These are phyloP conservation scores for Achaetomium macrosporum DNA, from an alignment of 2,329 filamentous ascomycete species.

Conservation along the genomic window DNA sequence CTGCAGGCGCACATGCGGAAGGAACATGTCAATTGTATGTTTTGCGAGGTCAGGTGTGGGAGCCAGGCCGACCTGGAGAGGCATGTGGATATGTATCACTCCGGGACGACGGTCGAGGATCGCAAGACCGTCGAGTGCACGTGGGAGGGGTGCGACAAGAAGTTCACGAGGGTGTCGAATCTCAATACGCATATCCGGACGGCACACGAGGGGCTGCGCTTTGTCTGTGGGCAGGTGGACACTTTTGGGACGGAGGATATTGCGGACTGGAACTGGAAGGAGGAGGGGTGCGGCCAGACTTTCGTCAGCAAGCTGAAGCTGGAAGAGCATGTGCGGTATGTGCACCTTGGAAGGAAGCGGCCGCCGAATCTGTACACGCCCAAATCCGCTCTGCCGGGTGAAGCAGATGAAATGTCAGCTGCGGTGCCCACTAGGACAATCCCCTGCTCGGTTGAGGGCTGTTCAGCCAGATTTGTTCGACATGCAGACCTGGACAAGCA, in stretches of 20 bases:
- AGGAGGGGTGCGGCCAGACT: slow-evolving; percentile 65
- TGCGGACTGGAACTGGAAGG: slow-evolving; percentile 53
- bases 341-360: slow-evolving; percentile 62
- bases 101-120: slow-evolving; percentile 54
- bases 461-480: slow-evolving; percentile 42
- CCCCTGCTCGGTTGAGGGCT: slow-evolving; percentile 38
- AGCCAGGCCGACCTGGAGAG: slow-evolving; percentile 63
- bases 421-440: slow-evolving; percentile 38
- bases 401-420: slow-evolving; percentile 32
- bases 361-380: slow-evolving; percentile 28
- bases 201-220: slow-evolving; percentile 70
- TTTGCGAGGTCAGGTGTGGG: slow-evolving; percentile 64
- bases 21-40: slow-evolving; percentile 68
- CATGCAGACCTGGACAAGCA: slow-evolving; percentile 47
- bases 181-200: slow-evolving; percentile 72
- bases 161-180: slow-evolving; percentile 80
- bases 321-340: slow-evolving; percentile 77
- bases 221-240: slow-evolving; percentile 69
- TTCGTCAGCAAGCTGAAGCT: slow-evolving; percentile 74
- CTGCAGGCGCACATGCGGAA: slow-evolving; percentile 68
- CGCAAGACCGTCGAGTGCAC: slow-evolving; percentile 63
- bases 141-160: slow-evolving; percentile 62
- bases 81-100: slow-evolving; percentile 75
- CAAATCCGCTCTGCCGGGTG: slow-evolving; percentile 34
- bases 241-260: slow-evolving; percentile 52